Conservation (phyloP, 257 asterid genomes). For the Jacaranda copaia region DNA sequence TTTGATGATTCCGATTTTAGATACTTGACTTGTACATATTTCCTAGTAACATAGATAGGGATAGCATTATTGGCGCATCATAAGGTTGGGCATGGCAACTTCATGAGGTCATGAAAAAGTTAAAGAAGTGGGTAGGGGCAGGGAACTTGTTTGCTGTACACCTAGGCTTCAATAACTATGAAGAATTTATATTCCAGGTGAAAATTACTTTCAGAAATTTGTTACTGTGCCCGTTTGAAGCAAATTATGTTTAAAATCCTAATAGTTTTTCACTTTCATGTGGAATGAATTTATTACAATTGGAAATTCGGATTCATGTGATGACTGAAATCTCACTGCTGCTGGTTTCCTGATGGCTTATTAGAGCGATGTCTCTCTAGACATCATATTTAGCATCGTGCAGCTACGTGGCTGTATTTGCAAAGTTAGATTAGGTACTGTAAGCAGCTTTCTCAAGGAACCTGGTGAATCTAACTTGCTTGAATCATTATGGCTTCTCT, state of each 20-base stretch:
- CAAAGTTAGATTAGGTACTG: neutral
- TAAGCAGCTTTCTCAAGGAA: constrained; percentile 17
- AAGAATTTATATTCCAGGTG: constrained; percentile 6
- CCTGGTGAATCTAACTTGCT: neutral
- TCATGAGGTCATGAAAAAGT: neutral
- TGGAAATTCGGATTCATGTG: neutral
- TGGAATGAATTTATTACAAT: neutral
- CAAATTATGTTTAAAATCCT: neutral
- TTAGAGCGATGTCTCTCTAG: neutral
- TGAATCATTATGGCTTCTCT: neutral
- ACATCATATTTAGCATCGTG: constrained; percentile 10
- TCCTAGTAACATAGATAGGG: neutral
- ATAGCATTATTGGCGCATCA: neutral
- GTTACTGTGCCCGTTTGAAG: neutral
- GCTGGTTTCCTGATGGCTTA: neutral
- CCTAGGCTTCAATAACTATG: neutral
- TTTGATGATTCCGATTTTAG: neutral
- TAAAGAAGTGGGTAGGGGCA: neutral
- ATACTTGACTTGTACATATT: neutral
- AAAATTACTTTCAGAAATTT: neutral
- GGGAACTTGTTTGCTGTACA: neutral
- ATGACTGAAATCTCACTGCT: neutral
- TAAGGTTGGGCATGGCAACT: neutral
- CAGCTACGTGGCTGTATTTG: neutral
- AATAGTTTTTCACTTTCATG: neutral